These are phyloP conservation scores for Lactarius sp. DNA, from an alignment of 768 basidiomycete genomes.

Conservation along the genomic window DNA sequence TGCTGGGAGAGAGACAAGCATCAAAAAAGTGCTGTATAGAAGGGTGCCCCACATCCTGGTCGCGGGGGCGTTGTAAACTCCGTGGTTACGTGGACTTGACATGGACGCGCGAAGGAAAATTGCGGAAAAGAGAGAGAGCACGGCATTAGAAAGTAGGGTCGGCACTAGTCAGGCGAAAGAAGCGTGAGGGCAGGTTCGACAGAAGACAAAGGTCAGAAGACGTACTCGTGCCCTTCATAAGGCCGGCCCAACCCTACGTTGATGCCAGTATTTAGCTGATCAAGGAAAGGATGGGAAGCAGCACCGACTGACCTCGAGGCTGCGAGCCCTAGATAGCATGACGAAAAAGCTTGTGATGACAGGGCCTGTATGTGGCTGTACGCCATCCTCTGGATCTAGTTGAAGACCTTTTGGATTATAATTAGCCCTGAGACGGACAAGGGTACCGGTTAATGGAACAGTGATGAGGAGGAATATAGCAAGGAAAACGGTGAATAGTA, in stretches of 20 bases:
- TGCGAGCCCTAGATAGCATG: slow-evolving; percentile 67
- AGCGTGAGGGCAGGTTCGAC: slow-evolving; percentile 30
- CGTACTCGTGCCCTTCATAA: slow-evolving; percentile 75
- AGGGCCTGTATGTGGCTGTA: slow-evolving; percentile 68
- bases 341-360: slow-evolving; percentile 70
- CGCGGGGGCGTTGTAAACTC: slow-evolving; percentile 59
- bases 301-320: slow-evolving; percentile 55
- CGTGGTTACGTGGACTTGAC: slow-evolving; percentile 47
- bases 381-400: slow-evolving; percentile 70
- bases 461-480: slow-evolving; percentile 55
- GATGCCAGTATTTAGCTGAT: slow-evolving; percentile 18
- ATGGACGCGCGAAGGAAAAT: slow-evolving; percentile 51
- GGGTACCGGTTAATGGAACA: slow-evolving; percentile 45
- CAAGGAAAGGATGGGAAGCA: neutral
- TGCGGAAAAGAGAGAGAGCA: slow-evolving; percentile 55
- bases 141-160: slow-evolving; percentile 42
- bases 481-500: slow-evolving; percentile 50
- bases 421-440: slow-evolving; percentile 76
- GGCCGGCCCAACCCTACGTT: slow-evolving; percentile 55
- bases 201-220: neutral
- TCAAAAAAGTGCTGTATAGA: slow-evolving; percentile 57
- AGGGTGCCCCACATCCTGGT: slow-evolving; percentile 58
- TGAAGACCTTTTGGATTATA: slow-evolving; percentile 84
- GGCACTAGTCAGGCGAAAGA: slow-evolving; percentile 40
- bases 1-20: slow-evolving; percentile 63